phyloP scores from a whole-genome alignment of 257 asterid genomes.

The Salvia hispanica region DNA sequence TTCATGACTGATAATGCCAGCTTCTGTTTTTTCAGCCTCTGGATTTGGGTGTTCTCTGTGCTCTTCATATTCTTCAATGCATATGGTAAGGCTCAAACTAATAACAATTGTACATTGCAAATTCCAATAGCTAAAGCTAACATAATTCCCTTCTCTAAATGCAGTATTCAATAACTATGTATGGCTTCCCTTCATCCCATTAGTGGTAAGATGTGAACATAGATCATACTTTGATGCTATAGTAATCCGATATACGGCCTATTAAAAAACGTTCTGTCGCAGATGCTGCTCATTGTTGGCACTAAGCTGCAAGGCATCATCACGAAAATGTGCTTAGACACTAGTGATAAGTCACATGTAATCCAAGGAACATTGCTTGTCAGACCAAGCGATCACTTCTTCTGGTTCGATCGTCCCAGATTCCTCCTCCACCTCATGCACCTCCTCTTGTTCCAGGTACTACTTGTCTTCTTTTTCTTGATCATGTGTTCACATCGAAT shows the following conservation, averaged over 20 bases:
- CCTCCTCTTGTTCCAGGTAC: constrained; percentile 72
- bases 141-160: neutral
- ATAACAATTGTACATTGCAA: neutral
- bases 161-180: constrained; percentile 65
- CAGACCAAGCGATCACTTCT: constrained; percentile 68
- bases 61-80: constrained; percentile 85
- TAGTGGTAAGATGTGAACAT: constrained; percentile 49
- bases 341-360: constrained; percentile 51
- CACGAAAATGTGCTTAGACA: constrained; percentile 73
- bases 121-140: neutral
- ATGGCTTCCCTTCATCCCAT: constrained; percentile 80
- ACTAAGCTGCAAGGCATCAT: constrained; percentile 75
- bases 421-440: constrained; percentile 80
- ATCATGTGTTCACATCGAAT: neutral
- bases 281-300: constrained; percentile 67
- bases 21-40: constrained; percentile 46
- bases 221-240: neutral
- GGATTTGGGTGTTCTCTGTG: constrained; percentile 75
- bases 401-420: constrained; percentile 65
- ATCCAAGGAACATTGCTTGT: constrained; percentile 60
- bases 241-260: neutral
- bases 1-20: neutral
- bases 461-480: constrained; percentile 1
- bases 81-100: constrained; percentile 45
- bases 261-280: neutral